Base-by-base conservation (phyloP, 2,329 filamentous ascomycete species). In the Cucurbitaria berberidis region DNA sequence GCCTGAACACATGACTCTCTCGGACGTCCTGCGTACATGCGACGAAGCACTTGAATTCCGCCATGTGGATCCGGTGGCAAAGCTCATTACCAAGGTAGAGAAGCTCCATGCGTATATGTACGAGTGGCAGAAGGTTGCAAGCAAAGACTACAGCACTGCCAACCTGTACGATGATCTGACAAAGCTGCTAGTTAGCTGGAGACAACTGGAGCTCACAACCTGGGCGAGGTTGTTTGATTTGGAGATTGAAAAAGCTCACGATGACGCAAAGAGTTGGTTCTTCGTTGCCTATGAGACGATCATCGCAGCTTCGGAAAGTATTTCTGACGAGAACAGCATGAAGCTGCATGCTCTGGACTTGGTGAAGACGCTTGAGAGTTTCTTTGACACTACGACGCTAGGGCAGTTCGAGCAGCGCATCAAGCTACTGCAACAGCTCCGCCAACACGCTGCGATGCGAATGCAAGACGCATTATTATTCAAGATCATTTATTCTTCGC, bases 41-140 rank as follows among this genome's bases (percentile, higher is more conserved):
- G 84, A 89, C 50, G 87, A 89, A 60, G 81, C 96, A 0, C 81
- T 96, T 1, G 83, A 88, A 48, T 85, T 96, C 64, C 82, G 85
- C 19, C 87, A 97, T 64, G 84, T 85, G 1, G 92, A 96, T 50
- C 93, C 95, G 0, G 80, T 99, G 4, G 92, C 92, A 1, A 93
- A 89, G 66, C 86, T 96, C 51, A 84, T 99, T 46, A 90, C 89
- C 1, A 91, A 89, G 69, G 83, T 95, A 3, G 96, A 99, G 74
- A 91, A 93, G 59, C 81, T 99, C 4, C 90, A 98, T 75, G 83
- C 82, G 0, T 87, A 89, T 60, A 85, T 99, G 43, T 88, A 97
- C 59, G 92, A 98, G 75, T 99, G 95, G 95, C 92, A 99, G 72
- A 87, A 89, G 36, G 93, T 96, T 75, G 93, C 93, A 3, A 96